A percentile compares a stretch with the other conserved stretches of the same genome.
Evolutionary conservation across 306 rosid genomes (phyloP).

Genomic region (Pterocarpus santalinus): DNA sequence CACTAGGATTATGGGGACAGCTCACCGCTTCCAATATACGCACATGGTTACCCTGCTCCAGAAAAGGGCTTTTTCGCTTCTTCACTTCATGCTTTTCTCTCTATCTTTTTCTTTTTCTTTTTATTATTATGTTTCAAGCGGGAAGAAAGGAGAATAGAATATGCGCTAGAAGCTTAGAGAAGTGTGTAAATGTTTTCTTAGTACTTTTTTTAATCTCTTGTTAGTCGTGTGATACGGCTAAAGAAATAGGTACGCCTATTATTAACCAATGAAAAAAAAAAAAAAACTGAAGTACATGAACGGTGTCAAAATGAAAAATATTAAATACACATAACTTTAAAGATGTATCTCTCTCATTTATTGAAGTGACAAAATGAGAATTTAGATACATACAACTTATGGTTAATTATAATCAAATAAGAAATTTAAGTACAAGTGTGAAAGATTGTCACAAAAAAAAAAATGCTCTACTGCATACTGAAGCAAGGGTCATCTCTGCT

Average conservation of each 20-base stretch:
- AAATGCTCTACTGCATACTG: no score
- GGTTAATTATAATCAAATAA: no score
- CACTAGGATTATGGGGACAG: constrained; percentile 48
- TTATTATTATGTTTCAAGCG: neutral
- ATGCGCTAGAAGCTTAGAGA: neutral
- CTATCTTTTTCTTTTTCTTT: neutral
- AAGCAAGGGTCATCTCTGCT: no score
- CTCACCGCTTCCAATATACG: constrained; percentile 48
- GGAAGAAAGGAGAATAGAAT: neutral
- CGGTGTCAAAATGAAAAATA: no score
- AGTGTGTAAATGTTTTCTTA: neutral
- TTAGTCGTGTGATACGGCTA: neutral
- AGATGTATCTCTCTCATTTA: no score
- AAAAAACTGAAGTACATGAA: no score
- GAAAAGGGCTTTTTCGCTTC: constrained; percentile 17
- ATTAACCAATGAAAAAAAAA: neutral
- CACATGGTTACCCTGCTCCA: constrained; percentile 53
- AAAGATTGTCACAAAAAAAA: no score
- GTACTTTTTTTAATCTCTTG: neutral
- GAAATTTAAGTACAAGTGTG: no score
- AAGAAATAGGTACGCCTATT: neutral
- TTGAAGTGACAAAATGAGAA: no score
- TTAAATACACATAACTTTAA: no score
- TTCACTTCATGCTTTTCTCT: neutral
- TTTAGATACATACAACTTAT: no score